phyloP scores from a whole-genome alignment of 192 early-diverging fungal genomes.

The Entomortierella parvispora region DNA sequence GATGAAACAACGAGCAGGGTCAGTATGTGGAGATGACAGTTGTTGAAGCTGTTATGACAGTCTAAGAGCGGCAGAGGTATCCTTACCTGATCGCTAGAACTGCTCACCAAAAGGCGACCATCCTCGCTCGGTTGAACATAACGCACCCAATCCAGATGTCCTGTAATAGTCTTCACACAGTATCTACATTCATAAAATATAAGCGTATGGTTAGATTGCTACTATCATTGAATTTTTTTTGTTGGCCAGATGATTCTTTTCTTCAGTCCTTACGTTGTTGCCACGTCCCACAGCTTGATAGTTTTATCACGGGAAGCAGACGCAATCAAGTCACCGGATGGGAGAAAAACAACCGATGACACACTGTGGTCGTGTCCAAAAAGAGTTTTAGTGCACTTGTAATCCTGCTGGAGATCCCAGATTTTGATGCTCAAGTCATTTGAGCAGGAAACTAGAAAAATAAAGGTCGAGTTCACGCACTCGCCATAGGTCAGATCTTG shows the following conservation, averaged over 20 bases:
- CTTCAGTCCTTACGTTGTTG: conserved; percentile 86
- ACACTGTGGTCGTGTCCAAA: conserved; percentile 95
- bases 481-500: too few relatives aligned
- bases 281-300: conserved; percentile 89
- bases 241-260: neutral
- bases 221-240: neutral
- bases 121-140: conserved; percentile 74
- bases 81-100: conserved; percentile 86
- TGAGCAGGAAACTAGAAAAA: conserved; percentile 78
- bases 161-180: conserved; percentile 81
- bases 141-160: conserved; percentile 93
- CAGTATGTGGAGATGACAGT: neutral
- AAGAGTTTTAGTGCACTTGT: conserved; percentile 85
- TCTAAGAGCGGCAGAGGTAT: neutral
- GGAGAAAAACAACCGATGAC: conserved; percentile 78
- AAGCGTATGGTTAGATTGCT: neutral
- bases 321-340: conserved; percentile 82
- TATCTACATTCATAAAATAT: conserved; percentile 61
- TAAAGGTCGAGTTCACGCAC: too few relatives aligned
- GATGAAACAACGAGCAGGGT: neutral
- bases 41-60: too few relatives aligned
- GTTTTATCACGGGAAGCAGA: conserved; percentile 94
- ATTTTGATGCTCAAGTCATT: conserved; percentile 91
- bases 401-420: conserved; percentile 88
- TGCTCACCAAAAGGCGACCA: conserved; percentile 76